These are phyloP conservation scores for Colletotrichum sansevieriae DNA, from an alignment of 2,329 filamentous ascomycete genomes.

Conservation along the genomic window DNA sequence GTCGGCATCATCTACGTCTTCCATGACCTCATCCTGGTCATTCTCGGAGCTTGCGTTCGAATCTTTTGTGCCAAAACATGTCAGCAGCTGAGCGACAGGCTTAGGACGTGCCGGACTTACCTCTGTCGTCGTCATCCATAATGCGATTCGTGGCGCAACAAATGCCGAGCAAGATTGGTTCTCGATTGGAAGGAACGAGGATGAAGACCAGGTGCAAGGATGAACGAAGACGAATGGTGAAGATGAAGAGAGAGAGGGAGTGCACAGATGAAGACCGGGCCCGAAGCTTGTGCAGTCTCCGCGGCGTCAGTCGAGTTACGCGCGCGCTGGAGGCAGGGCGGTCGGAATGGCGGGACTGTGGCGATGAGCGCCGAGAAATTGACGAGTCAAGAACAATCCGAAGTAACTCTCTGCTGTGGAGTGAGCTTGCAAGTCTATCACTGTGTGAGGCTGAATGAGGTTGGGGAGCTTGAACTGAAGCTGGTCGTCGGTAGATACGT, in stretches of 20 bases:
- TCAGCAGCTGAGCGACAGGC: not conserved
- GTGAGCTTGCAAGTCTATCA: not conserved
- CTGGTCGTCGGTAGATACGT: slow-evolving; percentile 13
- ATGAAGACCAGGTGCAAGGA: no score
- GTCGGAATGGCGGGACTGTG: no score
- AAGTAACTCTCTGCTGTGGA: not conserved
- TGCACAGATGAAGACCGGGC: no score
- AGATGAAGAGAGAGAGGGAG: no score
- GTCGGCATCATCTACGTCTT: slow-evolving; percentile 58
- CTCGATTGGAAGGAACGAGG: not conserved
- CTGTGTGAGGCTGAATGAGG: not conserved
- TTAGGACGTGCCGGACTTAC: slow-evolving; percentile 29
- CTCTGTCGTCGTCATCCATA: slow-evolving; percentile 50
- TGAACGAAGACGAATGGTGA: no score
- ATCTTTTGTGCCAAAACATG: slow-evolving; percentile 38
- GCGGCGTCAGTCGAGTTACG: slow-evolving; percentile 12
- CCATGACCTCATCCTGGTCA: slow-evolving; percentile 69
- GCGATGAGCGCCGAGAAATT: not conserved
- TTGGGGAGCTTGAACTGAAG: not conserved
- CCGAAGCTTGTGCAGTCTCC: slow-evolving; percentile 1
- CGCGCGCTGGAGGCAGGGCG: not conserved
- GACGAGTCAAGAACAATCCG: not conserved
- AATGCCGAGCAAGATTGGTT: not conserved
- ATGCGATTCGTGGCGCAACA: not conserved
- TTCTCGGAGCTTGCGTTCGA: slow-evolving; percentile 62